Evolutionary conservation across 2,329 filamentous ascomycete species (phyloP), one percentile per base, ranked within the genome.

Genomic region (Tolypocladium amazonense): DNA sequence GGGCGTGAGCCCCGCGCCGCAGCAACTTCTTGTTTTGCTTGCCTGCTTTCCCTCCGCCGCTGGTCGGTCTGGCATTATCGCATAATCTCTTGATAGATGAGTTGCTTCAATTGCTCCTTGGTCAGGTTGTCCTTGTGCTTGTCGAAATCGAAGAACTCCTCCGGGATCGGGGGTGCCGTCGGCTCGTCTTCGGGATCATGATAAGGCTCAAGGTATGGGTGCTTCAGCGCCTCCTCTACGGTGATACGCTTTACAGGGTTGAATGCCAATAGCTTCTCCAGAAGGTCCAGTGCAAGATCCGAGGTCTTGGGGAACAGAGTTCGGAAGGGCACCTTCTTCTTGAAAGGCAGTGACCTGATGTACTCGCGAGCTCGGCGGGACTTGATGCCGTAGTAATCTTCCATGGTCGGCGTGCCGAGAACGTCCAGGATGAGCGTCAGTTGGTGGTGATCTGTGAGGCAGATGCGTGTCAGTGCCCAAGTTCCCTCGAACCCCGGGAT

Each of bases 341-440:
- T 97, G 82, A 97, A 97, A 23, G 94, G 93, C 55, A 97, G 84
- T 58, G 92, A 97, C 63, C 94, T 91, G 72, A 99, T 99, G 79
- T 99, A 99, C 77, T 99, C 94, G 65, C 94, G 86, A 57, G 94
- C 94, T 70, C 94, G 90, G 65, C 94, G 89, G 58, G 94, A 97
- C 79, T 99, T 99, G 84, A 99, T 99, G 65, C 94, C 94, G 70
- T 99, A 99, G 83, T 99, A 99, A 74, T 99, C 94, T 75, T 99
- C 94, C 94, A 99, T 99, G 15, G 94, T 99, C 3, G 94, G 94
- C 3, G 94, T 99, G 65, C 94, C 94, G 61, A 99, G 88, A 57
- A 99, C 93, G 69, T 99, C 94, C 66, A 99, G 82, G 71, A 99
- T 99, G 63, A 99, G 82, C 8, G 94, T 99, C 68, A 99, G 80